These are phyloP conservation scores for Astragalus membranaceus DNA, from an alignment of 306 rosid genomes.

Conservation along the genomic window DNA sequence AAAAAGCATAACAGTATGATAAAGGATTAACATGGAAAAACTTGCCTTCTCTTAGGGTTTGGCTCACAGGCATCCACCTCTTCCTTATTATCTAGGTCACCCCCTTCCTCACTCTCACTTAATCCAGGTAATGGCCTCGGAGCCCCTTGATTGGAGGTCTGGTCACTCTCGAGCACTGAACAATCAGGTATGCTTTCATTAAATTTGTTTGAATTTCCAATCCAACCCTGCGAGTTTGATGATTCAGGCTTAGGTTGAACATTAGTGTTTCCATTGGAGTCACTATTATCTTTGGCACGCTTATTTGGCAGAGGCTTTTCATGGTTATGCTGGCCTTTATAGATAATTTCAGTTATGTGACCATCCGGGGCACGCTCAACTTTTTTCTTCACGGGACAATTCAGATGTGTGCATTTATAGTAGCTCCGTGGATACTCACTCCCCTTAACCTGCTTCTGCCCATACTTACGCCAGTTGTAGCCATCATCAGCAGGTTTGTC, in stretches of 20 bases:
- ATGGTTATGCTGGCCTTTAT: constrained; percentile 92
- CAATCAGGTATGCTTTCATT: constrained; percentile 37
- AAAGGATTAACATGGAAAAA: constrained; percentile 8
- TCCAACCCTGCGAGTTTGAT: constrained; percentile 47
- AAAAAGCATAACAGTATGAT: background rate
- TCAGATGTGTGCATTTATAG: constrained; percentile 83
- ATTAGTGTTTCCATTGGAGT: constrained; percentile 41
- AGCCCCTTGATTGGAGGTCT: constrained; percentile 39
- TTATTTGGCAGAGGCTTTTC: constrained; percentile 66
- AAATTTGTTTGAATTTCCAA: constrained; percentile 38
- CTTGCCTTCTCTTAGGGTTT: constrained; percentile 81
- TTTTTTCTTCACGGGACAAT: constrained; percentile 90
- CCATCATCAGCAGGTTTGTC: constrained; percentile 85
- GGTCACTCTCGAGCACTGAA: constrained; percentile 34
- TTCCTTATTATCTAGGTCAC: constrained; percentile 48
- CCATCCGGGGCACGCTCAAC: constrained; percentile 88
- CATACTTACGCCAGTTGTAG: constrained; percentile 97
- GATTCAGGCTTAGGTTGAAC: constrained; percentile 47
- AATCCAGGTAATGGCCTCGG: constrained; percentile 41
- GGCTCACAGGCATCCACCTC: constrained; percentile 57
- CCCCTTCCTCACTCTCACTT: constrained; percentile 64
- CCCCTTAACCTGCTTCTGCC: constrained; percentile 98
- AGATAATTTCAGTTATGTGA: constrained; percentile 86
- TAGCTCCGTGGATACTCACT: constrained; percentile 95
- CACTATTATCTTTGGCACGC: constrained; percentile 65